A percentile compares a stretch with the other conserved stretches of the same genome.
phyloP scores from a whole-genome alignment of 106 monocot species.

The Apostasia ramifera region DNA sequence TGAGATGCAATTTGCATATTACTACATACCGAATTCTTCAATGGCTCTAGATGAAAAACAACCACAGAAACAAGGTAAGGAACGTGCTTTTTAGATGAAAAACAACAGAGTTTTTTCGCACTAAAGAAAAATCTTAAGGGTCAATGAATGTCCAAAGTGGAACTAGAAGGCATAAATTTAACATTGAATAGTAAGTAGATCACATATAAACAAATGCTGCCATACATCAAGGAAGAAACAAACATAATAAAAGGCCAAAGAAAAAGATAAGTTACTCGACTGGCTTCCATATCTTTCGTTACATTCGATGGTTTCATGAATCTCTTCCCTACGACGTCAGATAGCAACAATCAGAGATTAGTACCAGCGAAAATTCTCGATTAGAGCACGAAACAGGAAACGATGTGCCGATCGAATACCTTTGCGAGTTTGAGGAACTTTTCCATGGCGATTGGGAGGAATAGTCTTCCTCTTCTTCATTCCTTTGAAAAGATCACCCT shows the following conservation, averaged over 20 bases:
- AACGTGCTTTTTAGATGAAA: too few species aligned
- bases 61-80: too few species aligned
- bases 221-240: too few species aligned
- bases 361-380: neutral
- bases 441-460: slow-evolving; percentile 67
- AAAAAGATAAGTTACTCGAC: slow-evolving; percentile 25
- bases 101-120: too few species aligned
- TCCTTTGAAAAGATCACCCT: slow-evolving; percentile 61
- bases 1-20: too few species aligned
- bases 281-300: slow-evolving; percentile 44
- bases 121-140: too few species aligned
- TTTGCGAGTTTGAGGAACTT: slow-evolving; percentile 37
- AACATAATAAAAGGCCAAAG: too few species aligned
- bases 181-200: neutral
- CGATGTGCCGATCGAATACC: slow-evolving; percentile 10
- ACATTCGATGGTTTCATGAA: slow-evolving; percentile 39
- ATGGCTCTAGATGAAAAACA: too few species aligned
- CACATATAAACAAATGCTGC: too few species aligned
- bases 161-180: neutral
- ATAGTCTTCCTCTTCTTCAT: slow-evolving; percentile 52
- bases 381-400: too few species aligned
- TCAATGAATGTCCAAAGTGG: too few species aligned
- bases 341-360: neutral
- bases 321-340: slow-evolving; percentile 41
- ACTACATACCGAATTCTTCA: too few species aligned